Evolutionary conservation across 2,329 filamentous ascomycete genomes (phyloP).

Genomic region (Ophiocordyceps camponoti-rufipedis): DNA sequence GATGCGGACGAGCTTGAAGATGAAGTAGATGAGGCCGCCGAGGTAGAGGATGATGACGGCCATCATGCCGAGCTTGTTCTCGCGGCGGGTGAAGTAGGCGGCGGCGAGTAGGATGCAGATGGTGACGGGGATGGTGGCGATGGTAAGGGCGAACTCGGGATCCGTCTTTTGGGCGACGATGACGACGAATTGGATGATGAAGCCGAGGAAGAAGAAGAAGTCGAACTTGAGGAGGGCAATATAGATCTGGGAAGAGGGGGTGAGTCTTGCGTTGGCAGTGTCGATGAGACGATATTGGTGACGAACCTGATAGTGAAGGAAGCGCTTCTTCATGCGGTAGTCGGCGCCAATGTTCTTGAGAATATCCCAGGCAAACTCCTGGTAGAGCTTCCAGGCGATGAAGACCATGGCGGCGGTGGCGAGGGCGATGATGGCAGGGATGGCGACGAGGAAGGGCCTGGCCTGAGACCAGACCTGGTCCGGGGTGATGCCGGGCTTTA

Average conservation of each 20-base stretch:
- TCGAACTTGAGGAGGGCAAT: conserved; percentile 97
- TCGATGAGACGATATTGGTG: too few species aligned
- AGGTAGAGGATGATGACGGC: conserved; percentile 71
- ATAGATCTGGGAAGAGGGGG: conserved; percentile 50
- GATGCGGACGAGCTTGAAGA: conserved; percentile 96
- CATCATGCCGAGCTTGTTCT: conserved; percentile 64
- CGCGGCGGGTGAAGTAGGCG: conserved; percentile 67
- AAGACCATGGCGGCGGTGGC: conserved; percentile 56
- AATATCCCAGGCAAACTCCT: conserved; percentile 98
- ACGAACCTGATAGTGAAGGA: conserved; percentile 82
- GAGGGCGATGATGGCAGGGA: conserved; percentile 67
- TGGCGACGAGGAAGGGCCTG: conserved; percentile 63
- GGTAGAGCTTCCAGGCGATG: conserved; percentile 86
- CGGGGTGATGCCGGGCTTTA: conserved; percentile 16
- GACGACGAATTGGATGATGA: conserved; percentile 94
- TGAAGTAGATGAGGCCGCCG: conserved; percentile 80
- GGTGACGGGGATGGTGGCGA: conserved; percentile 79
- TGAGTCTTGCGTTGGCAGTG: background rate
- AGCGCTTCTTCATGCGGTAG: conserved; percentile 89
- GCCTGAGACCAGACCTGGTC: conserved; percentile 48
- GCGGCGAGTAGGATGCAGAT: conserved; percentile 75
- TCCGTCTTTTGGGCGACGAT: conserved; percentile 55
- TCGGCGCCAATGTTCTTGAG: conserved; percentile 98
- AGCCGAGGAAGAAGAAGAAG: conserved; percentile 99
- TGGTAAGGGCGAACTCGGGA: conserved; percentile 69